Evolutionary conservation across 164 flowering plant species (phyloP).

Genomic region (Chloranthus sessilifolius): DNA sequence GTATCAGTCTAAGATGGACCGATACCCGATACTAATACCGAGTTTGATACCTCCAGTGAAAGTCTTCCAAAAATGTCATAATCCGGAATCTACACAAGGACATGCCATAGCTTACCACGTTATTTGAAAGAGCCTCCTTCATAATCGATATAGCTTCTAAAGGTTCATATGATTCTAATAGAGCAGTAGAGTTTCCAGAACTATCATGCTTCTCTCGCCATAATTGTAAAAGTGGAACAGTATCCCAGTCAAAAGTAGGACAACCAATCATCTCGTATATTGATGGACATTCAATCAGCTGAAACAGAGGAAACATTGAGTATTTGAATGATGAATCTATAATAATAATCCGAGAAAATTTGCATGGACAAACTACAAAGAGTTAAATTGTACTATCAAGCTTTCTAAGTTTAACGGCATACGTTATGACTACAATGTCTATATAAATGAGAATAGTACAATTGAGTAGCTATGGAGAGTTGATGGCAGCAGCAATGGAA

Average conservation of each 20-base stretch:
- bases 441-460: too few relatives aligned
- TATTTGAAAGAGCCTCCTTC: conserved; percentile 64
- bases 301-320: conserved; percentile 23
- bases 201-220: conserved; percentile 57
- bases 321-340: neutral
- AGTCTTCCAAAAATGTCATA: neutral
- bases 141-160: conserved; percentile 52
- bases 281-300: conserved; percentile 97
- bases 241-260: conserved; percentile 65
- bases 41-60: neutral
- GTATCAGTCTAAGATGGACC: too few relatives aligned
- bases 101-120: conserved; percentile 35
- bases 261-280: conserved; percentile 90
- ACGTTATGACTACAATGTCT: too few relatives aligned
- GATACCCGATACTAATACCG: too few relatives aligned
- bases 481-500: too few relatives aligned
- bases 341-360: neutral
- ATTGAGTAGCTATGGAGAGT: too few relatives aligned
- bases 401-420: too few relatives aligned
- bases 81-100: neutral
- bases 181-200: conserved; percentile 35
- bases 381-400: neutral
- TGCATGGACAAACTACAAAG: neutral
- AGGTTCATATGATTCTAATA: conserved; percentile 66
- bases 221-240: conserved; percentile 62